Conservation (phyloP, 2,329 filamentous ascomycete species). For the Trichothecium sympodiale region DNA sequence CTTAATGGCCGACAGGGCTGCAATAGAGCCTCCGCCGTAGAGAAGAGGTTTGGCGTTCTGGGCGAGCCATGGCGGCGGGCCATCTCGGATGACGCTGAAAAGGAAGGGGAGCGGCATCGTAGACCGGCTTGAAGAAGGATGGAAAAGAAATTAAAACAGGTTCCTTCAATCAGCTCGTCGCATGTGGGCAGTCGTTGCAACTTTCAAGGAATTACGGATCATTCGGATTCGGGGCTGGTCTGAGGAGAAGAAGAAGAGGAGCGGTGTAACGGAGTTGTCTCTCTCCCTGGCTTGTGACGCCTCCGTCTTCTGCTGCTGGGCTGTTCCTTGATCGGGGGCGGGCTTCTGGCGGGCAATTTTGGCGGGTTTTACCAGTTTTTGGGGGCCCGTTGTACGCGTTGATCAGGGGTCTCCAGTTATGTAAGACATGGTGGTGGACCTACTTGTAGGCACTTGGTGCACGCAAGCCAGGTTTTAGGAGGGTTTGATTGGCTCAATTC, state of each 20-base stretch:
- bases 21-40: constrained; percentile 24
- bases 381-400: no score
- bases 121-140: constrained; percentile 2
- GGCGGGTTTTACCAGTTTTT: no score
- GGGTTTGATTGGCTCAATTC: no score
- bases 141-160: neutral
- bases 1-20: constrained; percentile 44
- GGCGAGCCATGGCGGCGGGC: constrained; percentile 37
- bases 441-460: no score
- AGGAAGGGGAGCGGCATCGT: constrained; percentile 44
- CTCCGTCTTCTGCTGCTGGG: neutral
- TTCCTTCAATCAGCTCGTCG: neutral
- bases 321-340: no score
- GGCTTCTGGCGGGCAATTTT: no score
- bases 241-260: neutral
- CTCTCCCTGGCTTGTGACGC: neutral
- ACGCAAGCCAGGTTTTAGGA: no score
- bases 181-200: neutral
- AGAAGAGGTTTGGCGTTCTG: constrained; percentile 30
- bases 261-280: neutral
- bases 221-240: neutral
- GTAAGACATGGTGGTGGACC: no score
- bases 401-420: no score
- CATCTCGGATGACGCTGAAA: constrained; percentile 32
- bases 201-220: neutral